Evolutionary conservation across 257 asterid genomes (phyloP), one percentile per base, ranked within the genome.

Genomic region (Solanum dulcamara): DNA sequence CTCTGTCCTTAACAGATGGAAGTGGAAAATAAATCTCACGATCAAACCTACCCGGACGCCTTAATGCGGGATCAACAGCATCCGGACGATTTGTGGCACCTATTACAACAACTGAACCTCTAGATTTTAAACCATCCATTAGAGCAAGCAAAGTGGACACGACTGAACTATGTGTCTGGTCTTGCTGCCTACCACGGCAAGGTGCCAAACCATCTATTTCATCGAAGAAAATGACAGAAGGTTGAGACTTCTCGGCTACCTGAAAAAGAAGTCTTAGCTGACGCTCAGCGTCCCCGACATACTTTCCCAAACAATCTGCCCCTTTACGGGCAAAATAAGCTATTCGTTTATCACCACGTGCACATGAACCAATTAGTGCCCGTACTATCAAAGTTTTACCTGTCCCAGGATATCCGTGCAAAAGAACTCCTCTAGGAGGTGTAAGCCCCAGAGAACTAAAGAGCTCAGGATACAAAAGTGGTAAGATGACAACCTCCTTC

Each of bases 141-240:
- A 97, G 89, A 10, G 99, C 98, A 85, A 97, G 97, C 91, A 97
- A 87, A 67, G 99, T 97, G 90, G 99, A 97, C 66, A 97, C 99
- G 84, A 97, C 99, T 81, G 99, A 97, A 93, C 93, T 95, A 70
- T 97, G 99, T 24, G 99, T 97, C 94, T 97, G 99, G 88, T 97
- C 99, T 90, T 93, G 98, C 89, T 90, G 95, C 90, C 92, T 92
- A 71, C 93, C 87, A 87, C 99, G 98, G 83, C 93, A 93, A 86
- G 99, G 99, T 83, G 99, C 99, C 91, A 97, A 93, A 70, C 99
- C 99, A 86, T 97, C 99, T 89, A 97, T 97, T 92, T 97, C 99
- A 84, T 97, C 99, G 55, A 97, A 97, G 93, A 97, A 94, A 81
- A 97, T 97, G 83, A 97, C 96, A 86, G 99, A 97, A 64, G 99